Conservation (phyloP, 202 grass and related monocot genomes). For the Carex sylvatica region DNA sequence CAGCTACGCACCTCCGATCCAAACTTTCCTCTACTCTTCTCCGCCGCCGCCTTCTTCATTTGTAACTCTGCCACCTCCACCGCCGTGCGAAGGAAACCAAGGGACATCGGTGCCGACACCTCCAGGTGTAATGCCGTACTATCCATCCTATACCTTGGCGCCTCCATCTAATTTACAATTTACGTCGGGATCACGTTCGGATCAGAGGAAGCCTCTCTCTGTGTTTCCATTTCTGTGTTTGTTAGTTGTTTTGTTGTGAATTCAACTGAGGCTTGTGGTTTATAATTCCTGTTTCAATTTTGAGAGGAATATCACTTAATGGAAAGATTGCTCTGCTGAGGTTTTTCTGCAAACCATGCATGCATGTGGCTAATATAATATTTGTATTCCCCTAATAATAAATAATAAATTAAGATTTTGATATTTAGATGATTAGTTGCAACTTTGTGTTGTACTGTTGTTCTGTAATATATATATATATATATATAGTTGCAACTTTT, state of each 20-base stretch:
- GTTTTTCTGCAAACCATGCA: neutral
- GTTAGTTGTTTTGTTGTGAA: neutral
- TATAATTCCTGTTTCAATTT: neutral
- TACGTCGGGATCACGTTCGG: neutral
- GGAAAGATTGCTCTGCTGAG: neutral
- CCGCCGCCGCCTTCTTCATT: neutral
- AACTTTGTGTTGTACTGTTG: neutral
- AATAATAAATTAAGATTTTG: too few relatives aligned
- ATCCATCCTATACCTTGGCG: neutral
- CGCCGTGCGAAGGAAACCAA: neutral
- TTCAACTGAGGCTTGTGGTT: neutral
- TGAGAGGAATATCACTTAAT: neutral
- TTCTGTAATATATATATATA: neutral
- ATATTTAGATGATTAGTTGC: neutral
- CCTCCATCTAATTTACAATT: neutral
- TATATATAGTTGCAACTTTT: neutral
- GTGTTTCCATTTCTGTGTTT: neutral
- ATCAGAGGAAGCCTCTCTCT: neutral
- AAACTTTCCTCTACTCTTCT: constrained; percentile 23
- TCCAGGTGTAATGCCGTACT: constrained; percentile 10
- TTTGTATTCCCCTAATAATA: neutral
- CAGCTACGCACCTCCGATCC: neutral
- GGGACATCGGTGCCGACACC: neutral
- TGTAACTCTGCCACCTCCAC: neutral
- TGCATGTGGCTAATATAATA: neutral